Evolutionary conservation across 345 rosid genomes (phyloP).

Genomic region (Populus simonii): DNA sequence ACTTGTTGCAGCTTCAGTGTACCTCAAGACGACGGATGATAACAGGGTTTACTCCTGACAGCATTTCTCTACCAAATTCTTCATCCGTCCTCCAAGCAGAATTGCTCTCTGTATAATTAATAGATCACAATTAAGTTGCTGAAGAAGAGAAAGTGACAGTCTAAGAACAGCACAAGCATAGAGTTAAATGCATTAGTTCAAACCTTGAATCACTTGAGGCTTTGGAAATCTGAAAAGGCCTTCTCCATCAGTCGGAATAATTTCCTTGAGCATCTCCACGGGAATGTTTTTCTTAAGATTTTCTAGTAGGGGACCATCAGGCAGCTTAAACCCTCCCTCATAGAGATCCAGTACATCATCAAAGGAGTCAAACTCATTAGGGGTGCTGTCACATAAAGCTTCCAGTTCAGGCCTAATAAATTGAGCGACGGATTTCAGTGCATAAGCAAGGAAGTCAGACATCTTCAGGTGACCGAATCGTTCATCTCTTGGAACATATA

Average conservation of each 20-base stretch:
- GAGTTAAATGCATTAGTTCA: background rate
- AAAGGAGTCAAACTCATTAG: constrained; percentile 42
- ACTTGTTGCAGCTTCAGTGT: background rate
- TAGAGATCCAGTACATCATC: constrained; percentile 34
- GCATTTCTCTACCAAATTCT: constrained; percentile 45
- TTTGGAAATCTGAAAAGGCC: constrained; percentile 30
- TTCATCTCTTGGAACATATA: constrained; percentile 43
- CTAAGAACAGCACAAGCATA: background rate
- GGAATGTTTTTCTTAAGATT: constrained; percentile 29
- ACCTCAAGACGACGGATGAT: constrained; percentile 33
- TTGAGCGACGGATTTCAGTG: constrained; percentile 36
- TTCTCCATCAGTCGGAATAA: constrained; percentile 36
- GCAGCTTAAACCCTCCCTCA: constrained; percentile 36
- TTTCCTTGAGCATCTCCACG: constrained; percentile 35
- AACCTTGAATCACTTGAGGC: constrained; percentile 45
- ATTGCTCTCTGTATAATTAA: constrained; percentile 21
- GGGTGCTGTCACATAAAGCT: constrained; percentile 29
- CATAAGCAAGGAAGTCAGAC: constrained; percentile 39
- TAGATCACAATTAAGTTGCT: background rate
- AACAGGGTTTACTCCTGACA: constrained; percentile 40
- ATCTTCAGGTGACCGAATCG: constrained; percentile 41
- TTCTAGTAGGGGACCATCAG: constrained; percentile 20
- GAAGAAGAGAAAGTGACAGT: background rate
- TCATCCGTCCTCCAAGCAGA: constrained; percentile 48
- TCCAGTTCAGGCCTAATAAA: constrained; percentile 34